These are phyloP conservation scores for Claviceps sp. DNA, from an alignment of 2,329 filamentous ascomycete species.

Conservation along the genomic window DNA sequence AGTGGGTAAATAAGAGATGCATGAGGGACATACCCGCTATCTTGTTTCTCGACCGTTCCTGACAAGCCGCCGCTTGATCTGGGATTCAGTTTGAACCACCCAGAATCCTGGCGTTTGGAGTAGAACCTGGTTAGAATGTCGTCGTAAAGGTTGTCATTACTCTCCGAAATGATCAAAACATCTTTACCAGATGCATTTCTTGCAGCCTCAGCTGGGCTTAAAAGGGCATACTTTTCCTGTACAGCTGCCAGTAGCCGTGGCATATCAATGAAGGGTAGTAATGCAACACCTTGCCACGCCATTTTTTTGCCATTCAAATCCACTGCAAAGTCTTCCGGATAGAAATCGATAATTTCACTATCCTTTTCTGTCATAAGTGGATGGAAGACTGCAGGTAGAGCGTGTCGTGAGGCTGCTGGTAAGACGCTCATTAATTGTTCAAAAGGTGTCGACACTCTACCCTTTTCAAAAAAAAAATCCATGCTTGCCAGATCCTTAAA, in stretches of 20 bases:
- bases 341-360: constrained; percentile 93
- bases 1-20: constrained; percentile 69
- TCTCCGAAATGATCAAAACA: constrained; percentile 71
- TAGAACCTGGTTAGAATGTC: constrained; percentile 79
- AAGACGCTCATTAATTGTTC: constrained; percentile 98
- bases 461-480: constrained; percentile 70
- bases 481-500: constrained; percentile 75
- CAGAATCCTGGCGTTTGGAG: constrained; percentile 65
- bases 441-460: constrained; percentile 76
- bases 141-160: constrained; percentile 67
- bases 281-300: constrained; percentile 89
- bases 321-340: constrained; percentile 83
- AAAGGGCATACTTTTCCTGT: constrained; percentile 63
- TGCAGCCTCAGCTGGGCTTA: constrained; percentile 62
- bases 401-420: constrained; percentile 83
- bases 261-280: constrained; percentile 95
- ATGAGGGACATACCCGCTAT: constrained; percentile 65
- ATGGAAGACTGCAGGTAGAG: constrained; percentile 79
- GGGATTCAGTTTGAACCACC: constrained; percentile 60
- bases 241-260: constrained; percentile 72
- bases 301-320: constrained; percentile 98
- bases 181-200: constrained; percentile 75
- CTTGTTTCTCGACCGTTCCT: constrained; percentile 70
- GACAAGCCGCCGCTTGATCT: constrained; percentile 63
- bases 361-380: constrained; percentile 77